Base-by-base conservation (phyloP, 768 basidiomycete genomes). In the Tricholoma sp. region DNA sequence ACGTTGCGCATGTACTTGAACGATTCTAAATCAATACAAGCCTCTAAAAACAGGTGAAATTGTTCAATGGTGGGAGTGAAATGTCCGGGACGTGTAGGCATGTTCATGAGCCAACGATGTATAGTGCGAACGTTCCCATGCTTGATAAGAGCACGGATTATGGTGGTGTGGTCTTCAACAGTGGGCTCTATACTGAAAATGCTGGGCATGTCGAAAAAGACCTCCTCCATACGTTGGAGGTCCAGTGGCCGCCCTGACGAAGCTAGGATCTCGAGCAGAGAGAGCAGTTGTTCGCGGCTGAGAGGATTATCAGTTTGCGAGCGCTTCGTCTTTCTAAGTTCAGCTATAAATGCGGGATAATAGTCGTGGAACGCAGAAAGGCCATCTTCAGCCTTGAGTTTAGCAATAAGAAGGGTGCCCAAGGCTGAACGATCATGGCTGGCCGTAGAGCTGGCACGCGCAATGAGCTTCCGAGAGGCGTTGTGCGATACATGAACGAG, bases 21-120 rank as follows among this genome's bases (percentile, higher is more conserved):
- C 1, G 69, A 58, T 11, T 66, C 63, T n/a, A 69, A 62, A 34
- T 68, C 60, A 9, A 65, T 62, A 58, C 70, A 74, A 11, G 69
- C 67, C 36, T 78, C 71, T 34, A 88, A 69, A 58, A 85, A 76
- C 9, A 75, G 57, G 58, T 86, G 80, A 72, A 83, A 83, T 55
- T 84, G 83, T 18, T 78, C 71, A 36, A 78, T 67, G 20, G 77
- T 76, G 0, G 84, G 83, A 4, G 65, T 65, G 44, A 77, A 59
- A 34, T 75, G 63, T 2, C 78, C 79, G 3, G 82, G 74, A 50
- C 77, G 78, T 24, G 68, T 68, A 12, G 79, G 73, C 77, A 88
- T 84, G n/a, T 71, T 71, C 44, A 61, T 63, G 2, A 89, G 68
- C 80, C 86, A 85, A 20, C 74, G 67, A 28, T 75, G 63, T 37